Evolutionary conservation across 352 stramenopile species (phyloP).

Genomic region (Pythium oligandrum): DNA sequence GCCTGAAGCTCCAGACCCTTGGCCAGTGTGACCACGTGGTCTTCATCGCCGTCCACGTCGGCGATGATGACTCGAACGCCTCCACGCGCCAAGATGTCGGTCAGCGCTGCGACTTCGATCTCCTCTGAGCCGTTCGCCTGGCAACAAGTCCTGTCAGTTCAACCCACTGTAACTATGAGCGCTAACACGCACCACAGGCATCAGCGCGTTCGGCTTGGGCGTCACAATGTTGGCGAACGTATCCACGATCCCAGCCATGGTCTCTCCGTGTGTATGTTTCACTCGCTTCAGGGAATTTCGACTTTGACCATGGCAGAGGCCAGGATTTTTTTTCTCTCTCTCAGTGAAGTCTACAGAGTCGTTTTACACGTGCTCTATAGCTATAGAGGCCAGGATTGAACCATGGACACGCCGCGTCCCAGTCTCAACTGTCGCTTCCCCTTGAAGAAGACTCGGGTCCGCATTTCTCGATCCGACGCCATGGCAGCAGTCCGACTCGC

Average conservation of each 20-base stretch:
- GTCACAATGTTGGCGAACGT: constrained; percentile 52
- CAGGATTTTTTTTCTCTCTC: too few species aligned
- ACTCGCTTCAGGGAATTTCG: too few species aligned
- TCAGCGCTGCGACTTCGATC: constrained; percentile 54
- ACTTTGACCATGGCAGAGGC: too few species aligned
- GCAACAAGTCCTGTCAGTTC: not conserved
- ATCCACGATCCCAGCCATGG: constrained; percentile 46
- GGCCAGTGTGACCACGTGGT: constrained; percentile 51
- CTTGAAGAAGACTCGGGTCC: too few species aligned
- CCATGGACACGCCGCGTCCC: too few species aligned
- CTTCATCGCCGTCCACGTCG: constrained; percentile 33
- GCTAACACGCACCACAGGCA: constrained; percentile 35
- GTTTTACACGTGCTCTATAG: too few species aligned
- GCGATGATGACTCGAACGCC: constrained; percentile 65
- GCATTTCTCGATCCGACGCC: not conserved
- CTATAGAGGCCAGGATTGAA: too few species aligned
- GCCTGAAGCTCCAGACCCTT: constrained; percentile 52
- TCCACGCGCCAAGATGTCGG: constrained; percentile 44
- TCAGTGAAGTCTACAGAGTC: too few species aligned
- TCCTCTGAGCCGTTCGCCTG: constrained; percentile 57
- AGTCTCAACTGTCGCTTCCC: too few species aligned
- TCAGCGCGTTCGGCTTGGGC: constrained; percentile 53
- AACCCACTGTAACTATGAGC: too few species aligned
- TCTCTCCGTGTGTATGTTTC: not conserved
- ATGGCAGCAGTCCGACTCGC: constrained; percentile 15